phyloP scores from a whole-genome alignment of 352 stramenopile genomes.

The Globisporangium iwayamae region DNA sequence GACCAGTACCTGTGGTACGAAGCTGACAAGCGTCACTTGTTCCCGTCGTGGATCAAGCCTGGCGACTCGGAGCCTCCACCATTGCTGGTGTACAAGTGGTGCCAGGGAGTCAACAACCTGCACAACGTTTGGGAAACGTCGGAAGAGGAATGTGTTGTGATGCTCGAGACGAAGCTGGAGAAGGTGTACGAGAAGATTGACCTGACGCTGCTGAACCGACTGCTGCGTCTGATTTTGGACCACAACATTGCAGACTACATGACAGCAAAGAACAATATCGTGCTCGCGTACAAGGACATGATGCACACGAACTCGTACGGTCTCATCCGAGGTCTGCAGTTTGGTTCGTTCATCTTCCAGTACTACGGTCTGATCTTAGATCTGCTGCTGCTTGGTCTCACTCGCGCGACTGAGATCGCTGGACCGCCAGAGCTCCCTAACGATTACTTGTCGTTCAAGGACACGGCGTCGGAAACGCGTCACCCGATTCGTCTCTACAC shows the following conservation, averaged over 20 bases:
- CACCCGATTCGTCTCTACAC: slow-evolving; percentile 99
- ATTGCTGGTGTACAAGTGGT: slow-evolving; percentile 99
- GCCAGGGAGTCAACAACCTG: slow-evolving; percentile 99
- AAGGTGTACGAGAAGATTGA: slow-evolving; percentile 99
- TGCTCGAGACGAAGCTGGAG: slow-evolving; percentile 98
- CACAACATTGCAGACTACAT: slow-evolving; percentile 99
- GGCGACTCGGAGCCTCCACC: slow-evolving; percentile 98
- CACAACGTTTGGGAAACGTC: slow-evolving; percentile 98
- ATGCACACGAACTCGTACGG: slow-evolving; percentile 99
- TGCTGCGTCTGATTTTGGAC: slow-evolving; percentile 98
- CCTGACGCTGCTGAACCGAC: slow-evolving; percentile 97
- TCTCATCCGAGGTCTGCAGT: slow-evolving; percentile 98
- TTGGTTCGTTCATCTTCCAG: slow-evolving; percentile 97
- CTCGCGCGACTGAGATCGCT: slow-evolving; percentile 97
- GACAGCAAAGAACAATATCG: slow-evolving; percentile 99
- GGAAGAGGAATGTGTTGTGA: slow-evolving; percentile 98
- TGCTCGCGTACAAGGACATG: slow-evolving; percentile 99
- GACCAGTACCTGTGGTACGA: slow-evolving; percentile 99
- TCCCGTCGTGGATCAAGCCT: slow-evolving; percentile 99
- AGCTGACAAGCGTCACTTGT: slow-evolving; percentile 99
- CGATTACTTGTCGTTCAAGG: slow-evolving; percentile 98
- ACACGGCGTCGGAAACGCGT: slow-evolving; percentile 95
- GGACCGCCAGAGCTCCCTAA: slow-evolving; percentile 97
- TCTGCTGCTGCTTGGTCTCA: slow-evolving; percentile 96
- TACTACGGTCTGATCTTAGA: slow-evolving; percentile 99